Evolutionary conservation across 139 green algal species (phyloP), one percentile per base, ranked within the genome.

Genomic region (Dunaliella primolecta): DNA sequence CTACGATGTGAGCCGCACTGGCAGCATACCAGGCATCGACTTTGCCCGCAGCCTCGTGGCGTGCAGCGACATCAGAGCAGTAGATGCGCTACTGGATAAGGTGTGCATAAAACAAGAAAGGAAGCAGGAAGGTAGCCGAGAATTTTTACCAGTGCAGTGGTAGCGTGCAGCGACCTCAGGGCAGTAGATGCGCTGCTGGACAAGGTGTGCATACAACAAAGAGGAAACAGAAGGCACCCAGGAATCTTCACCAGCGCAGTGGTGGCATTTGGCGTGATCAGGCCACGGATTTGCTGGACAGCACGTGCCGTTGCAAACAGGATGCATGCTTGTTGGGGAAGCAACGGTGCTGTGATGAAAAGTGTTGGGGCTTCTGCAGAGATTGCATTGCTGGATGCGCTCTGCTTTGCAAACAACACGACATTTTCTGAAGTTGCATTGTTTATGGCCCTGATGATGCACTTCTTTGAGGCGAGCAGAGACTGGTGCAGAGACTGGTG

Each of bases 31-130:
- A 23, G 86, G 87, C 0, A 36, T 89, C 1, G 91, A 94, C 83
- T 93, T 93, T 87, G 91, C 89, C 0, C 84, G 84, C 56, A 89
- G 83, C 46, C 80, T 94, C 23, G 85, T 86, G 2, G 84, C 87
- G 24, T 81, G 84, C 30, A 87, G 85, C n/a, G 87, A 91, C 76
- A 37, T 92, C 0, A 38, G 37, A 27, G 23, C 36, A 1, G 84
- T 92, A 0, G 88, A 93, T 36, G 34, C 0, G 1, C 83, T 91
- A 57, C 86, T 94, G 74, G 87, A 92, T 79, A 89, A 86, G 88
- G 89, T 91, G 81, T 29, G 78, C 0, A 0, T 11, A 36, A 24
- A 1, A 2, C 76, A 76, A 36, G 33, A 11, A 24, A 36, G 23
- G n/a, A 30, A 37, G 81, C 70, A 72, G 2, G 2, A 3, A 33